A percentile compares a stretch with the other conserved stretches of the same genome.
These are phyloP conservation scores for Papiliotrema terrestris DNA, from an alignment of 1,284 basidiomycete genomes.

Conservation along the genomic window DNA sequence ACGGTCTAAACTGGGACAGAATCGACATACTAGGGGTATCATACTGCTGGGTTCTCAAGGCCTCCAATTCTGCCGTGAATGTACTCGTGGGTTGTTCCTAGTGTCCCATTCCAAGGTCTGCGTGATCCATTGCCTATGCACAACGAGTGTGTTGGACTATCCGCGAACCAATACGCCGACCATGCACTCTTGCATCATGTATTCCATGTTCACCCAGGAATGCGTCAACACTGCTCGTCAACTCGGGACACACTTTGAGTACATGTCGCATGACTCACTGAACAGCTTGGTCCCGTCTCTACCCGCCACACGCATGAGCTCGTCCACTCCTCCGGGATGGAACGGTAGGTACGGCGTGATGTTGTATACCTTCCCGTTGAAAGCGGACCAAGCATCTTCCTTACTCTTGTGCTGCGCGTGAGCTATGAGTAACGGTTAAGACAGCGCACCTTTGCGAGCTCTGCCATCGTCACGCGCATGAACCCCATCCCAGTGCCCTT, in stretches of 20 bases:
- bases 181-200: constrained; percentile 86
- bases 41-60: no score
- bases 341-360: constrained; percentile 87
- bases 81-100: no score
- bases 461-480: constrained; percentile 68
- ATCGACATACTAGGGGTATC: no score
- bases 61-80: no score
- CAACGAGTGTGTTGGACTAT: not conserved
- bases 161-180: constrained; percentile 73
- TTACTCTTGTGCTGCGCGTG: constrained; percentile 44
- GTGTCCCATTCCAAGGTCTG: no score
- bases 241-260: not conserved
- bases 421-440: not conserved
- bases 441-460: constrained; percentile 73
- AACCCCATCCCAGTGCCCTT: constrained; percentile 56
- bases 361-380: constrained; percentile 95
- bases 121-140: no score
- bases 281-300: constrained; percentile 92
- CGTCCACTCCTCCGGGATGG: constrained; percentile 91
- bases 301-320: constrained; percentile 93
- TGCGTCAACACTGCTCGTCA: constrained; percentile 55
- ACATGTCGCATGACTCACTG: constrained; percentile 56
- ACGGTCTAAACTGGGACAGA: no score
- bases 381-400: constrained; percentile 91
- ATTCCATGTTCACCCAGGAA: constrained; percentile 91